Conservation (phyloP, 805 yeast species). For the Jamesozyma jinghongensis region DNA sequence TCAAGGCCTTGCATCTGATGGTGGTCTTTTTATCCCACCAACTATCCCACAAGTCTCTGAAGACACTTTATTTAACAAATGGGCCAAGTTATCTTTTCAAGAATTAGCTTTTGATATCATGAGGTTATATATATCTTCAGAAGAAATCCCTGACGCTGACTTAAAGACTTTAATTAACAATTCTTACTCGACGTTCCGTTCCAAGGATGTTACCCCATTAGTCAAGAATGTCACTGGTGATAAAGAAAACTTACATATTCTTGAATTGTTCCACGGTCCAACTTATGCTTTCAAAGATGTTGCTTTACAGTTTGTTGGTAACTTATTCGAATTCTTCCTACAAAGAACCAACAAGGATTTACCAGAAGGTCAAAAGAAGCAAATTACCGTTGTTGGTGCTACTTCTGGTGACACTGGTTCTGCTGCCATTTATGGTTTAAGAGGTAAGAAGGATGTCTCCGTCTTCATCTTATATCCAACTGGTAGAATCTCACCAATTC, state of each 20-base stretch:
- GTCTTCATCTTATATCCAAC: constrained; percentile 95
- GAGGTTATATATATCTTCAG: constrained; percentile 62
- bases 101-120: constrained; percentile 82
- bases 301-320: constrained; percentile 96
- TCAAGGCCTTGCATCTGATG: constrained; percentile 92
- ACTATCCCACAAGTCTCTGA: constrained; percentile 58
- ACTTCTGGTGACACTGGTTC: constrained; percentile 99
- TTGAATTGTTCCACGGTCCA: constrained; percentile 98
- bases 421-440: constrained; percentile 95
- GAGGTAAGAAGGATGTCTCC: constrained; percentile 96
- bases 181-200: constrained; percentile 87
- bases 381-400: constrained; percentile 95
- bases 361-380: constrained; percentile 54
- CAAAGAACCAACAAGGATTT: constrained; percentile 56
- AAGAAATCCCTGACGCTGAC: constrained; percentile 67
- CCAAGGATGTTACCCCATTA: constrained; percentile 82
- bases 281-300: constrained; percentile 99
- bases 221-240: constrained; percentile 46
- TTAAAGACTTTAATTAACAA: constrained; percentile 50
- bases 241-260: constrained; percentile 52
- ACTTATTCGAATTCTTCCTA: constrained; percentile 87
- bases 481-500: constrained; percentile 94
- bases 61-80: constrained; percentile 44
- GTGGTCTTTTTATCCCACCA: constrained; percentile 89
- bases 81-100: constrained; percentile 72